These are phyloP conservation scores for Citrus sp. DNA, from an alignment of 345 rosid genomes.

Conservation along the genomic window DNA sequence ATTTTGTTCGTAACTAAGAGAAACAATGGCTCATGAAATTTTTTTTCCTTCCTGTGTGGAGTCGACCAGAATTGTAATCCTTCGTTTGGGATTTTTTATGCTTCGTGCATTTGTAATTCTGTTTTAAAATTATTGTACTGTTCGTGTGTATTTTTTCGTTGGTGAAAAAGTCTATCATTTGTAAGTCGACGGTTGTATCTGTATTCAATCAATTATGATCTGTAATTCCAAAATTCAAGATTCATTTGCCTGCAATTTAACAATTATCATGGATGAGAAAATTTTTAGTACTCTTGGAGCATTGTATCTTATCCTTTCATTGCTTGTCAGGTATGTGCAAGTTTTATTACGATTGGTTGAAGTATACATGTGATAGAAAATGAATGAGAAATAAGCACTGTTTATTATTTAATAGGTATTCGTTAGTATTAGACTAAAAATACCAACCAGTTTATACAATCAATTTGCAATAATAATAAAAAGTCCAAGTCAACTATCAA, in stretches of 20 bases:
- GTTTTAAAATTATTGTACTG: background rate
- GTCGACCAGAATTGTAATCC: background rate
- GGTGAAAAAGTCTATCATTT: background rate
- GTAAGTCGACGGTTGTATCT: background rate
- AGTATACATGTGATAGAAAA: accelerated
- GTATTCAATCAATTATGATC: background rate
- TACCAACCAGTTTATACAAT: background rate
- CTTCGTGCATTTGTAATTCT: constrained; percentile 1
- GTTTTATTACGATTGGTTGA: too few species aligned
- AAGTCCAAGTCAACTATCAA: background rate
- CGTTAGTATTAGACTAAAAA: background rate
- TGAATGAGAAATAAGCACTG: accelerated
- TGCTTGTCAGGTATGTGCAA: too few species aligned
- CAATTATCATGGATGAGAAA: too few species aligned
- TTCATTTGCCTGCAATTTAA: background rate
- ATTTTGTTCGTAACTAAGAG: background rate
- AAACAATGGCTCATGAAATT: background rate
- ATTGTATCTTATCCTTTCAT: too few species aligned
- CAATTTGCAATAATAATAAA: background rate
- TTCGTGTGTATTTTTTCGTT: background rate
- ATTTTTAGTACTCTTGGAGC: too few species aligned
- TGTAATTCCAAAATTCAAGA: background rate
- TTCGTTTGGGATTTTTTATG: constrained; percentile 9
- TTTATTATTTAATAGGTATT: too few species aligned
- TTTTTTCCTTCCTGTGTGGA: background rate